Base-by-base conservation (phyloP, 2,329 filamentous ascomycete genomes). In the Calonectria pauciramosa region DNA sequence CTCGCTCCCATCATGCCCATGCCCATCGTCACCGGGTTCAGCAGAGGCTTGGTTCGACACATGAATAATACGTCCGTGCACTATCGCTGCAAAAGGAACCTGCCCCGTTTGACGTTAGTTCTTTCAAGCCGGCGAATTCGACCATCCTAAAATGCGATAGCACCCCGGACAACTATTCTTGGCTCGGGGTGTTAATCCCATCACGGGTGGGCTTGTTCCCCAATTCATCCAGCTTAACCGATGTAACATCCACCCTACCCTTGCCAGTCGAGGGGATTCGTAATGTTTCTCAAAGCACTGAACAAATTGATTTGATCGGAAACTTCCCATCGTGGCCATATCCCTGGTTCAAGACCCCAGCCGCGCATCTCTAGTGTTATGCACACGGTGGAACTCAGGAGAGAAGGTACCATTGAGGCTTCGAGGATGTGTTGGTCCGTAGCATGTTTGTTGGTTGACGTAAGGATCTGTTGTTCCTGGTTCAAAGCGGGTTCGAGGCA, bases 201-300 rank as follows among this genome's bases (percentile, higher is more conserved):
- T 54, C 23, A 18, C 30, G 14, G 16, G n/a, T 56, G 56, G 56
- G 14, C 66, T 59, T 47, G 28, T 36, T 34, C 51, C 34, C 23
- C 34, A 28, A 63, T 70, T 51, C 67, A 44, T 51, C 52, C 67
- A 51, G 13, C 34, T 51, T 63, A 70, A 30, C 54, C 67, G 67
- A 63, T 70, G 67, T 70, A 63, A 70, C 54, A 16, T 38, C 26
- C 51, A 11, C 32, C 0, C n/a, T 28, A 26, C 11, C 52, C 30
- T 36, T 49, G 67, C 41, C 30, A 30, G 18, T n/a, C 30, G 32
- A 47, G 20, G 20, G 30, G 5, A 28, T 49, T 63, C 6, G 28
- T 23, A 36, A n/a, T 41, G 30, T 44, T 20, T 68, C 36, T 10
- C 36, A 26, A 18, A 51, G 59, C 23, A 3, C 36, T 7, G 8